Base-by-base conservation (phyloP, 2,329 filamentous ascomycete genomes). In the Pyrenophora graminea region DNA sequence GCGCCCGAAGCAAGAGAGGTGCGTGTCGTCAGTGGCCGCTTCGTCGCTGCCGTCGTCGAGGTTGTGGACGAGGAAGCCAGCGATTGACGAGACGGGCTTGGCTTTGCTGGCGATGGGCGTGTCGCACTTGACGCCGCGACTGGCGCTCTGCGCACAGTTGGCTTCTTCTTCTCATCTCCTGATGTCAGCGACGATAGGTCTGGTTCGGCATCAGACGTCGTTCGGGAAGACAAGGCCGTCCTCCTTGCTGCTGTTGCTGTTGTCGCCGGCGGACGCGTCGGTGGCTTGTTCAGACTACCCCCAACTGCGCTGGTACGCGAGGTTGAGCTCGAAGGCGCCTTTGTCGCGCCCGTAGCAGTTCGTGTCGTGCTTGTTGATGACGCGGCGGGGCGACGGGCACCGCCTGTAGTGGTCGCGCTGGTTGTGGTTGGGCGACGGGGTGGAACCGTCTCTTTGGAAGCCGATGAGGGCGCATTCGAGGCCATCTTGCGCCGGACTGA, bases 141-240 rank as follows among this genome's bases (percentile, higher is more conserved):
- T 3, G 67, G 56, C 27, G 64, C 66, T 44, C 67, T 55, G 41
- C 68, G 68, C 39, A 57, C 59, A 7, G 66, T 32, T 3, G 67
- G 58, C 51, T 65, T 69, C 62, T 62, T 71, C 57, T 67, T 71
- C 60, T 73, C 70, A 36, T 73, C 70, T 1, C 69, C 70, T 3
- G 70, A 72, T 4, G 69, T 70, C 27, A 73, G 51, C 13, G 70
- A 70, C 3, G 68, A 59, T 9, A 70, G 48, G 8, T 71, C 69
- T 45, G 67, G 67, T 54, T 72, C 70, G 2, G 61, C 65, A 52
- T 72, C 69, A 2, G 64, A 58, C 1, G 60, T 49, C 6, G 62
- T 44, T 32, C 60, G 66, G 32, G 66, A 57, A 2, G 61, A 53
- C 49, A 63, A 39, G 4, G 59, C 58, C 1, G 66, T 54, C 40